Conservation (phyloP, 768 basidiomycete genomes). For the Aureoboletus auriporus region DNA sequence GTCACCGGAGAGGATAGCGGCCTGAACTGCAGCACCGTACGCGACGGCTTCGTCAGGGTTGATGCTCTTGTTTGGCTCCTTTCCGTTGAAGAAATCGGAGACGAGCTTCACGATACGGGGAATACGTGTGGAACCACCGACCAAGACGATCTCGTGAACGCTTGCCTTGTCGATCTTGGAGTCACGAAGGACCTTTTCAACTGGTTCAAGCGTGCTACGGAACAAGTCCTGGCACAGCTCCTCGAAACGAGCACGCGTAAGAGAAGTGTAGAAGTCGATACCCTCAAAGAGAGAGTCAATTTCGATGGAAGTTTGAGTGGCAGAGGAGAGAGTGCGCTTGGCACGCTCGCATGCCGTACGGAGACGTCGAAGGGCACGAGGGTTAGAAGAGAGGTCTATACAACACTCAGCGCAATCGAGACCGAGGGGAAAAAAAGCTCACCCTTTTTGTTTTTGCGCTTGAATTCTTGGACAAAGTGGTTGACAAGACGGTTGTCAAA, state of each 20-base stretch:
- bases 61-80: slow-evolving; percentile 98
- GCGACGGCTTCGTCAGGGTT: slow-evolving; percentile 99
- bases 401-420: slow-evolving; percentile 4
- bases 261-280: slow-evolving; percentile 96
- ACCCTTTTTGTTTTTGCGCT: slow-evolving; percentile 97
- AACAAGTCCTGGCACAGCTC: slow-evolving; percentile 94
- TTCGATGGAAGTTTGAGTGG: slow-evolving; percentile 94
- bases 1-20: slow-evolving; percentile 95
- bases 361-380: slow-evolving; percentile 94
- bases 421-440: slow-evolving; percentile 11
- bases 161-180: slow-evolving; percentile 96
- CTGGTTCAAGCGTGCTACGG: slow-evolving; percentile 89
- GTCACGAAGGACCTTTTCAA: slow-evolving; percentile 97
- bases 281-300: slow-evolving; percentile 98
- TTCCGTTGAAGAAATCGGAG: slow-evolving; percentile 97
- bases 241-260: slow-evolving; percentile 98
- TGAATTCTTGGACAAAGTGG: slow-evolving; percentile 96
- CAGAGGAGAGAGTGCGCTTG: slow-evolving; percentile 96
- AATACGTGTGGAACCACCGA: slow-evolving; percentile 98
- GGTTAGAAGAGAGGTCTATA: slow-evolving; percentile 80
- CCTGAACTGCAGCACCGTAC: slow-evolving; percentile 98
- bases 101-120: slow-evolving; percentile 97
- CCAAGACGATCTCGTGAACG: slow-evolving; percentile 96
- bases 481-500: slow-evolving; percentile 98
- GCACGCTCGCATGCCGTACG: slow-evolving; percentile 98